Conservation (phyloP, 2,329 filamentous ascomycete genomes). For the Incumbomyces lentus region DNA sequence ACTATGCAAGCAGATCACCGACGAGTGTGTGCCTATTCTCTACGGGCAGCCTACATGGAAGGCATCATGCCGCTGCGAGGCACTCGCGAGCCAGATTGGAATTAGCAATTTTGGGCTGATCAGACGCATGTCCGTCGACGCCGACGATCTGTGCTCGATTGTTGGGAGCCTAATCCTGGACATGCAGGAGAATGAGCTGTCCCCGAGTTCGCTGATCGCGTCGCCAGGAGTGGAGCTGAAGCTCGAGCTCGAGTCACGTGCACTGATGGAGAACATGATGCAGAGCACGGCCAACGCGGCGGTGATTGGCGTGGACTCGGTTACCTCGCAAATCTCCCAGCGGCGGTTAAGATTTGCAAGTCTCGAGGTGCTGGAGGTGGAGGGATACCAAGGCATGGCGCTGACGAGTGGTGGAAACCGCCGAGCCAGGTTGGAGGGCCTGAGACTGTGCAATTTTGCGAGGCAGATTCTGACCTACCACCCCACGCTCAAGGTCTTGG, state of each 20-base stretch:
- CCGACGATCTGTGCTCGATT: slow-evolving; percentile 1
- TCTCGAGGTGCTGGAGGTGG: slow-evolving; percentile 1
- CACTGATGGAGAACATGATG: neutral
- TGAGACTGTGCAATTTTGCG: slow-evolving; percentile 2
- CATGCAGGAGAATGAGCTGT: neutral
- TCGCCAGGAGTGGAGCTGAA: neutral
- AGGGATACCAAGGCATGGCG: slow-evolving; percentile 5
- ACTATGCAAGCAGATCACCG: slow-evolving; percentile 4
- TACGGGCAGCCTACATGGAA: neutral
- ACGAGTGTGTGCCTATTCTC: slow-evolving; percentile 3
- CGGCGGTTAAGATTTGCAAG: slow-evolving; percentile 2
- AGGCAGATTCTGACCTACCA: neutral
- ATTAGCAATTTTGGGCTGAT: slow-evolving; percentile 3
- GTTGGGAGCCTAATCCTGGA: neutral
- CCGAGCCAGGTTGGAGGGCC: neutral
- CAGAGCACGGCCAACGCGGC: neutral
- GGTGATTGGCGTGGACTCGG: neutral
- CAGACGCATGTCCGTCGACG: neutral
- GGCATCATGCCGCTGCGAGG: neutral
- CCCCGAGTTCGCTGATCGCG: neutral
- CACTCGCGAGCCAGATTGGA: slow-evolving; percentile 1
- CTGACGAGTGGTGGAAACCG: slow-evolving; percentile 1
- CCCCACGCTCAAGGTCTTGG: neutral
- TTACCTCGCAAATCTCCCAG: neutral
- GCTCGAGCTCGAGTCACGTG: neutral